phyloP scores from a whole-genome alignment of 2,329 filamentous ascomycete genomes.

The Talaromyces marneffei region DNA sequence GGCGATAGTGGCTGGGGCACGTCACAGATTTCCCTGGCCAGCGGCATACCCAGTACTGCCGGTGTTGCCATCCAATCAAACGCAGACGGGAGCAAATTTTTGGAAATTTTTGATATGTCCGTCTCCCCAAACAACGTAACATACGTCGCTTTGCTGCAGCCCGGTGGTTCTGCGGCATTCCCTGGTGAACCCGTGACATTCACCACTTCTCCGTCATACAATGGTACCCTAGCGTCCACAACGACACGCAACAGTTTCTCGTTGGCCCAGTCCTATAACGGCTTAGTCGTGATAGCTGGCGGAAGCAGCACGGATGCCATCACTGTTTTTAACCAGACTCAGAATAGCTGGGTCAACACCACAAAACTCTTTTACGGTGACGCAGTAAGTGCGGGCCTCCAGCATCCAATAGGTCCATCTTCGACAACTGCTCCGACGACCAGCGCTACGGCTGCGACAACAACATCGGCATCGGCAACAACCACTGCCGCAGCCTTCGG shows the following conservation, averaged over 20 bases:
- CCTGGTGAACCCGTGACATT: conserved; percentile 46
- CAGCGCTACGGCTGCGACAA: conserved; percentile 25
- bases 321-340: conserved; percentile 67
- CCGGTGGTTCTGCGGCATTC: conserved; percentile 48
- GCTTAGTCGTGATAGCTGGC: conserved; percentile 71
- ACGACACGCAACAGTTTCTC: conserved; percentile 63
- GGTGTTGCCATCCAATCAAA: conserved; percentile 63
- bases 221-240: conserved; percentile 64
- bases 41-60: conserved; percentile 55
- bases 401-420: conserved; percentile 26
- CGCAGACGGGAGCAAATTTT: conserved; percentile 68
- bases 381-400: conserved; percentile 5
- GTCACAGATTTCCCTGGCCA: conserved; percentile 58
- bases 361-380: conserved; percentile 54
- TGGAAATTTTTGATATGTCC: conserved; percentile 73
- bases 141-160: conserved; percentile 61
- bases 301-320: conserved; percentile 63
- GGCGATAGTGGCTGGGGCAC: conserved; percentile 59
- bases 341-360: conserved; percentile 74
- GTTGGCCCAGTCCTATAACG: conserved; percentile 59
- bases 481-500: conserved; percentile 16
- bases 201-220: conserved; percentile 60
- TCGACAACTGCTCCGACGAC: conserved; percentile 24
- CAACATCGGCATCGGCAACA: conserved; percentile 28
- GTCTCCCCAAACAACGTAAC: conserved; percentile 68